Evolutionary conservation across 192 early-diverging fungal genomes (phyloP), one percentile per base, ranked within the genome.

Genomic region (Powellomyces hirtus): DNA sequence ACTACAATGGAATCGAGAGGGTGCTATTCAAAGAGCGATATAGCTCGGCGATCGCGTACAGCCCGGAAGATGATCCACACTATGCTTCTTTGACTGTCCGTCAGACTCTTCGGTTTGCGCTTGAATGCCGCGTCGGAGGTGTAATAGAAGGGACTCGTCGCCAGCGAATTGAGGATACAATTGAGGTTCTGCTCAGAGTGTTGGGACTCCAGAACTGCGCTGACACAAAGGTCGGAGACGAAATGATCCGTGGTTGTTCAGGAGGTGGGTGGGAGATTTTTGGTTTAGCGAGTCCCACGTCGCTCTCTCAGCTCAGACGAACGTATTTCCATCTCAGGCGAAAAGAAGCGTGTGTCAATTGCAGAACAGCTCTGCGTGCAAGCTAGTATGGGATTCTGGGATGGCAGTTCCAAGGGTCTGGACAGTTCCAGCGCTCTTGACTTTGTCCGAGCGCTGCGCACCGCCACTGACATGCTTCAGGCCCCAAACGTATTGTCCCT

Each of bases 291-390:
- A 88, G 59, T 76, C 85, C 10, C 80, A 86, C 53, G 79, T 80
- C 1, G 80, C 83, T 45, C n/a, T 26, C 10, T 16, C 16, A 22
- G 10, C 8, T 7, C 8, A n/a, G n/a, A n/a, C n/a, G n/a, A n/a
- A n/a, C n/a, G n/a, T n/a, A n/a, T n/a, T n/a, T n/a, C n/a, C n/a
- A n/a, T n/a, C n/a, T n/a, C n/a, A n/a, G n/a, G 92, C 56, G 89
- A 96, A 74, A 91, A 92, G 73, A 96, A 95, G 79, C 89, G 81
- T 20, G 79, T 96, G 49, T 91, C 86, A 0, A 91, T 96, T 64
- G 93, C 85, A 61, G 81, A 91, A 33, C 89, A 92, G 76, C 76
- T 94, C 68, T 88, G 62, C 30, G 59, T 71, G 29, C 24, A 22
- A 7, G 87, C 42, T 5, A 37, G 26, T 8, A 38, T 63, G 13